phyloP scores from a whole-genome alignment of 2,329 filamentous ascomycete species.

The Colletotrichum caudatum region DNA sequence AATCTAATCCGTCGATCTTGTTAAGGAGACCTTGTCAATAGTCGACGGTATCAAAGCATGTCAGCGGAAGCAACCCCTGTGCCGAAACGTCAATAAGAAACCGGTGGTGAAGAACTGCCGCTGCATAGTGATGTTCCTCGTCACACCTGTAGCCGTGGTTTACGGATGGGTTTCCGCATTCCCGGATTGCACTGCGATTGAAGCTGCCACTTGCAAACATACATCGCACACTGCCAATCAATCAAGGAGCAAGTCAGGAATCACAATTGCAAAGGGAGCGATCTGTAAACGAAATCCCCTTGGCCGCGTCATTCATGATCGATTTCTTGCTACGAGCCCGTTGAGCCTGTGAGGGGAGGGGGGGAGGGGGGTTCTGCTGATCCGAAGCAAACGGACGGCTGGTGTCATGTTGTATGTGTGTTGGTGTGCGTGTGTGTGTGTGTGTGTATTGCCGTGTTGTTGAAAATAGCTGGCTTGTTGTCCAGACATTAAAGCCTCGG shows the following conservation, averaged over 20 bases:
- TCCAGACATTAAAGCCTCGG: slow-evolving; percentile 17
- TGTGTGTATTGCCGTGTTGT: neutral
- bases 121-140: slow-evolving; percentile 21
- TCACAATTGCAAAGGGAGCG: neutral
- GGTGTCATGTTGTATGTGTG: neutral
- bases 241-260: neutral
- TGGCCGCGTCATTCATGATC: neutral
- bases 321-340: neutral
- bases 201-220: neutral
- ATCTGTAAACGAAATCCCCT: neutral
- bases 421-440: too few relatives aligned
- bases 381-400: neutral
- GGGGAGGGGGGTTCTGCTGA: neutral
- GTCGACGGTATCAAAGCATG: slow-evolving; percentile 10
- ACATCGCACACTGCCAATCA: neutral
- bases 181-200: slow-evolving; percentile 5
- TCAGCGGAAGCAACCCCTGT: slow-evolving; percentile 26
- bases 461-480: neutral
- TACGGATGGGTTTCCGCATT: slow-evolving; percentile 6
- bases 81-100: slow-evolving; percentile 36
- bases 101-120: slow-evolving; percentile 39
- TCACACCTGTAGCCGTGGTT: slow-evolving; percentile 11
- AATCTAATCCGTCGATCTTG: slow-evolving; percentile 39
- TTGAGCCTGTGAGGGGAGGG: neutral
- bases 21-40: slow-evolving; percentile 37